A percentile compares a stretch with the other conserved stretches of the same genome.
Evolutionary conservation across 352 stramenopile species (phyloP).

Genomic region (Plasmopara halstedii): DNA sequence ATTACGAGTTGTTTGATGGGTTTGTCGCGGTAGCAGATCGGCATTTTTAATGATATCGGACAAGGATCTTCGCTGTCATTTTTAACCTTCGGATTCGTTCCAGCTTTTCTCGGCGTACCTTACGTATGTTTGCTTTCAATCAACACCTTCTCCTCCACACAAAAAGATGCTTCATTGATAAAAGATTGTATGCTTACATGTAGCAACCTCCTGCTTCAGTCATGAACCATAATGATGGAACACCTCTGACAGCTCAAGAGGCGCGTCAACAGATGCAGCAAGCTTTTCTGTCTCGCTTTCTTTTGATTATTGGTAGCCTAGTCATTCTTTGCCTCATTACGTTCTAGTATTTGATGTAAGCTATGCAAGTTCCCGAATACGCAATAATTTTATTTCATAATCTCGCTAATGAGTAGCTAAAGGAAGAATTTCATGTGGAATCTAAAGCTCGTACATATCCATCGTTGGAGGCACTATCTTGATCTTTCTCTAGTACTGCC

Average conservation of each 20-base stretch:
- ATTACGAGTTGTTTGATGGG: background rate
- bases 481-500: conserved; percentile 52
- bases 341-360: conserved; percentile 23
- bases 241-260: conserved; percentile 42
- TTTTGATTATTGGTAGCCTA: conserved; percentile 62
- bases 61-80: conserved; percentile 35
- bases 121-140: conserved; percentile 21
- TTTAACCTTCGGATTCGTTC: conserved; percentile 79
- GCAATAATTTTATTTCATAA: background rate
- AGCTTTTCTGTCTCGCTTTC: conserved; percentile 59
- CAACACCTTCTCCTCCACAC: background rate
- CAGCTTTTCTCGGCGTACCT: conserved; percentile 68
- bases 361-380: background rate
- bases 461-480: conserved; percentile 15
- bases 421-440: conserved; percentile 7
- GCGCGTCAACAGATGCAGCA: conserved; percentile 60
- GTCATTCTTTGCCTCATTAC: conserved; percentile 65
- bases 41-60: conserved; percentile 27
- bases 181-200: no score
- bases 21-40: conserved; percentile 19
- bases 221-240: conserved; percentile 37
- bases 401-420: background rate
- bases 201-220: conserved; percentile 32
- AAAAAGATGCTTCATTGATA: background rate
- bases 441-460: conserved; percentile 18